Percentiles rank a stretch among this genome's conserved stretches.
phyloP scores from a whole-genome alignment of 306 rosid genomes.

The Datisca glomerata region DNA sequence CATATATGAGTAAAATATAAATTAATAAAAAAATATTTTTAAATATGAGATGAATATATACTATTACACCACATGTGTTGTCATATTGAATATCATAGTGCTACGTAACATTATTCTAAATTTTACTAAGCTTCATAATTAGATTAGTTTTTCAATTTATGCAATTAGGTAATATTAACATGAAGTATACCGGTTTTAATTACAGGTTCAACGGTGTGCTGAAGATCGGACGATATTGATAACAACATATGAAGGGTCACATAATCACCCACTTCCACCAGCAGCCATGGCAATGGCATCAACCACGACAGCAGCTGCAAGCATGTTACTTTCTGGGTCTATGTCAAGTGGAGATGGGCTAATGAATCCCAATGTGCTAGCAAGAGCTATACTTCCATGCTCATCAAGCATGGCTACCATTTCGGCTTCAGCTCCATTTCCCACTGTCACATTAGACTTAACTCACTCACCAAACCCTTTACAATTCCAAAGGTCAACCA shows the following conservation, averaged over 20 bases:
- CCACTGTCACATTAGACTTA: constrained; percentile 75
- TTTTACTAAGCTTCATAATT: too few species aligned
- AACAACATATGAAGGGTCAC: constrained; percentile 89
- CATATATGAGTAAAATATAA: too few species aligned
- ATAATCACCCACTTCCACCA: constrained; percentile 94
- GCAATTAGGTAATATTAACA: too few species aligned
- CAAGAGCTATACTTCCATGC: constrained; percentile 73
- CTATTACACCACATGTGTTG: too few species aligned
- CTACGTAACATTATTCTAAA: too few species aligned
- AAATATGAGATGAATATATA: too few species aligned
- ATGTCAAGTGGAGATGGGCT: constrained; percentile 79
- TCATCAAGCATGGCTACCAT: constrained; percentile 75
- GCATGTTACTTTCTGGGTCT: constrained; percentile 80
- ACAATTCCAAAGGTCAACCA: constrained; percentile 40
- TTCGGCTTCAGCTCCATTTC: constrained; percentile 90
- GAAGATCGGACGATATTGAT: constrained; percentile 71
- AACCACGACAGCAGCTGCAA: constrained; percentile 82
- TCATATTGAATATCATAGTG: too few species aligned
- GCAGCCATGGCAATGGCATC: constrained; percentile 98
- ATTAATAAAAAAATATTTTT: too few species aligned
- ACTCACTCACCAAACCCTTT: constrained; percentile 53
- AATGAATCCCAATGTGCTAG: constrained; percentile 72
- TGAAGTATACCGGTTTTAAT: too few species aligned
- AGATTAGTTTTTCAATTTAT: too few species aligned
- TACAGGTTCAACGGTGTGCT: constrained; percentile 93